Base-by-base conservation (phyloP, 1,284 basidiomycete species). In the Lignosus rhinocerotis region DNA sequence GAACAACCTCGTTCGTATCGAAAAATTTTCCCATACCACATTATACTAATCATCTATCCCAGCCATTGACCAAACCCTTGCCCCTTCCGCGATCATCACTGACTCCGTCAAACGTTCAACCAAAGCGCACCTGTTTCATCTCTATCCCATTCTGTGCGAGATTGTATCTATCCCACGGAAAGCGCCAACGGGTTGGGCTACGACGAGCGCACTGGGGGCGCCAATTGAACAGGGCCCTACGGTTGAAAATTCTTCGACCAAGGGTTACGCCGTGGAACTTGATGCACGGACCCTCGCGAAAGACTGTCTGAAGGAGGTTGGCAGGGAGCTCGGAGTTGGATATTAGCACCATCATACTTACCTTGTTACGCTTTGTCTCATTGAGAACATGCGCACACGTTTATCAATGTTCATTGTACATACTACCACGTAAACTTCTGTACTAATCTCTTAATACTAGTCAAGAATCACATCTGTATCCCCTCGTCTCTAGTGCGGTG, bases 61-160 rank as follows among this genome's bases (percentile, higher is more conserved):
- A 80, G 81, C 69, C 47, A 70, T 83, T 55, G 80, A 85, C 68
- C 56, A 74, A n/a, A 73, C 74, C 0, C 68, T 79, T 12, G 67
- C 76, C 16, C 82, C 82, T 1, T 76, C 80, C 25, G 72, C 75
- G 17, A 74, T 90, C 8, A 80, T 93, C 34, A 77, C 85, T 1
- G 86, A 91, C 59, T 81, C 87, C 0, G 81, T 88, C 12, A 84
- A 84, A 62, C 83, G 88, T 0, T 94, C 93, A 1, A 72, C 84
- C 0, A 80, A 85, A 21, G 92, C 89, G 0, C 93, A 94, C 69
- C 76, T 97, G 10, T 94, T 96, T 80, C 85, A 90, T 66, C 86
- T 96, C 62, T 95, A 95, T 68, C 78, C 84, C 0, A 75, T 90
- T 1, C 72, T 97, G 6, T 88, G 89, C 64, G 87, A 93, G 65